These are phyloP conservation scores for Colletotrichum godetiae DNA, from an alignment of 2,329 filamentous ascomycete genomes.

Conservation along the genomic window DNA sequence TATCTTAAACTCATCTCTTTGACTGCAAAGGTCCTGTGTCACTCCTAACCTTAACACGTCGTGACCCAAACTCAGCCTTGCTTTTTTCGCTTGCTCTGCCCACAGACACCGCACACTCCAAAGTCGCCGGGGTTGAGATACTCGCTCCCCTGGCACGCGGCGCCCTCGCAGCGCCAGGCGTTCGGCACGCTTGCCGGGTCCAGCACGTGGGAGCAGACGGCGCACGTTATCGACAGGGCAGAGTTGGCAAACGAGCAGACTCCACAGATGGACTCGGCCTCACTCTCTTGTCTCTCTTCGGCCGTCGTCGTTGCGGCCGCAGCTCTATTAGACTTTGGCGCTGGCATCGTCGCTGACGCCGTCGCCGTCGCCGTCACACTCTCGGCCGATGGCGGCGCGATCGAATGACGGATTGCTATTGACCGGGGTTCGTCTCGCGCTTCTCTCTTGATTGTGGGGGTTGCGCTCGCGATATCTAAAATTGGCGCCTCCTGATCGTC, in stretches of 20 bases:
- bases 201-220: slow-evolving; percentile 78
- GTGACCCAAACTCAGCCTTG: slow-evolving; percentile 1
- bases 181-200: slow-evolving; percentile 61
- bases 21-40: background rate
- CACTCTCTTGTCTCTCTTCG: background rate
- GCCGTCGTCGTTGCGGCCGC: background rate
- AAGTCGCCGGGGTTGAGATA: slow-evolving; percentile 79
- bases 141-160: slow-evolving; percentile 62
- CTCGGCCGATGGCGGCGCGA: background rate
- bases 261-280: slow-evolving; percentile 54
- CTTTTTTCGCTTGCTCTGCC: slow-evolving; percentile 49
- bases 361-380: slow-evolving; percentile 9
- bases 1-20: background rate
- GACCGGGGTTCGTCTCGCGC: background rate
- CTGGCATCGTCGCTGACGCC: slow-evolving; percentile 3
- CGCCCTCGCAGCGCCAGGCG: slow-evolving; percentile 73
- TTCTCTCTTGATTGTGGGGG: slow-evolving; percentile 18
- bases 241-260: slow-evolving; percentile 78
- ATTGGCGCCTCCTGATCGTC: background rate
- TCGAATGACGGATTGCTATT: background rate
- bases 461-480: background rate
- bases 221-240: slow-evolving; percentile 66
- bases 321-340: background rate
- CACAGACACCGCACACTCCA: slow-evolving; percentile 78
- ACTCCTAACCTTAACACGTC: background rate